phyloP scores from a whole-genome alignment of 257 asterid species.

The Solanum chilense region DNA sequence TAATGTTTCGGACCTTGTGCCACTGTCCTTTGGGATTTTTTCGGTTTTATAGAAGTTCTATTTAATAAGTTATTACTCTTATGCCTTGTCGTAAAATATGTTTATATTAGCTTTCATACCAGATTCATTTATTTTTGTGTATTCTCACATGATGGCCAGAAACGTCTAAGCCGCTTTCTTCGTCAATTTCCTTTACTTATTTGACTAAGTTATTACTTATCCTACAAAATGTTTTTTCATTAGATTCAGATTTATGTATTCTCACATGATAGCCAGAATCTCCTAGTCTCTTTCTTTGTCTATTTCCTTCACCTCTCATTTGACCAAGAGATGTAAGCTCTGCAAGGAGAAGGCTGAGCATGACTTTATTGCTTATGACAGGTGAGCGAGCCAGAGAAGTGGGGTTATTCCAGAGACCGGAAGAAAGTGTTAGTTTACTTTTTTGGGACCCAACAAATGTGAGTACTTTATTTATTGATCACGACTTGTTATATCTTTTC shows the following conservation, averaged over 20 bases:
- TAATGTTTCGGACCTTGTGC: background rate
- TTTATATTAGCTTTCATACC: background rate
- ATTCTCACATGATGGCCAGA: background rate
- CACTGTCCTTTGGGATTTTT: background rate
- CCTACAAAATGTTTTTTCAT: background rate
- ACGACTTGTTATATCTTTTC: background rate
- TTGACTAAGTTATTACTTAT: background rate
- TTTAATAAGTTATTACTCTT: background rate
- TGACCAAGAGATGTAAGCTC: background rate
- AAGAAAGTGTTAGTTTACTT: slow-evolving; percentile 78
- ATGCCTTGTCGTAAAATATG: background rate
- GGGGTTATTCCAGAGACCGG: slow-evolving; percentile 67
- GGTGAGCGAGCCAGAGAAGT: slow-evolving; percentile 85
- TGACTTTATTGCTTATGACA: slow-evolving; percentile 23
- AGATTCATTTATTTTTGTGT: background rate
- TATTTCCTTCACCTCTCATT: background rate
- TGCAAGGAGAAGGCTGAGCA: background rate
- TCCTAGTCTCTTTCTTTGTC: background rate
- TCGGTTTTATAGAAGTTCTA: background rate
- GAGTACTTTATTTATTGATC: slow-evolving; percentile 17
- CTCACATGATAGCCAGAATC: background rate
- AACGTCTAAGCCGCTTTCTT: background rate
- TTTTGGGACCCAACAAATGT: slow-evolving; percentile 87
- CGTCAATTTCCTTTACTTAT: background rate
- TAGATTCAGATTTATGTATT: background rate